Evolutionary conservation across 345 rosid genomes (phyloP).

Genomic region (Salix dunnii): DNA sequence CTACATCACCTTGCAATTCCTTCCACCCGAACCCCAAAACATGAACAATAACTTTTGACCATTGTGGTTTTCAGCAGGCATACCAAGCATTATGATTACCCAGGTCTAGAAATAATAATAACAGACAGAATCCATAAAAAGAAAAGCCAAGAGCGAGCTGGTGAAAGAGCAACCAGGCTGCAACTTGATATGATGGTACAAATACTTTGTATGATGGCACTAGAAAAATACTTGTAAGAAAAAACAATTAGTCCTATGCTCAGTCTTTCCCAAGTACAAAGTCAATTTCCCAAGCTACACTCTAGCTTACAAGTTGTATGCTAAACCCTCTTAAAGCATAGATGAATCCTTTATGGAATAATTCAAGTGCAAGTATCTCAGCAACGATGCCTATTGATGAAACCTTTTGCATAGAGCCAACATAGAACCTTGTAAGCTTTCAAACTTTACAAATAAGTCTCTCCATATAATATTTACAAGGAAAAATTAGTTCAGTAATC

Average conservation of each 20-base stretch:
- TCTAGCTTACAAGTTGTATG: background rate
- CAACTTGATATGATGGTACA: no score
- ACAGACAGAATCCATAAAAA: background rate
- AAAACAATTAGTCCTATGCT: no score
- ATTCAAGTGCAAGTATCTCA: background rate
- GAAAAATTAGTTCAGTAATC: no score
- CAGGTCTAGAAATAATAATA: background rate
- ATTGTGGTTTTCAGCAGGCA: background rate
- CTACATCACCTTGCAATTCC: background rate
- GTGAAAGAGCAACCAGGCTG: no score
- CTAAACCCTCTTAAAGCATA: background rate
- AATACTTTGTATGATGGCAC: no score
- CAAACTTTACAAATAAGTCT: background rate
- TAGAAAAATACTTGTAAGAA: no score
- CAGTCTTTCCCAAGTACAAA: no score
- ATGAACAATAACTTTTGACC: background rate
- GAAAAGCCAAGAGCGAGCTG: no score
- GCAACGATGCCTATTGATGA: background rate
- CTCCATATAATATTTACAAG: no score
- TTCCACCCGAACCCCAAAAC: background rate
- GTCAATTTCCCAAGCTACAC: background rate
- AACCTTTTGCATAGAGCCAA: background rate
- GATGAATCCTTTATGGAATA: background rate
- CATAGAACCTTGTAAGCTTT: background rate
- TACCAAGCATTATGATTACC: background rate